These are phyloP conservation scores for Tetradesmus obliquus DNA, from an alignment of 139 green algal genomes.

Conservation along the genomic window DNA sequence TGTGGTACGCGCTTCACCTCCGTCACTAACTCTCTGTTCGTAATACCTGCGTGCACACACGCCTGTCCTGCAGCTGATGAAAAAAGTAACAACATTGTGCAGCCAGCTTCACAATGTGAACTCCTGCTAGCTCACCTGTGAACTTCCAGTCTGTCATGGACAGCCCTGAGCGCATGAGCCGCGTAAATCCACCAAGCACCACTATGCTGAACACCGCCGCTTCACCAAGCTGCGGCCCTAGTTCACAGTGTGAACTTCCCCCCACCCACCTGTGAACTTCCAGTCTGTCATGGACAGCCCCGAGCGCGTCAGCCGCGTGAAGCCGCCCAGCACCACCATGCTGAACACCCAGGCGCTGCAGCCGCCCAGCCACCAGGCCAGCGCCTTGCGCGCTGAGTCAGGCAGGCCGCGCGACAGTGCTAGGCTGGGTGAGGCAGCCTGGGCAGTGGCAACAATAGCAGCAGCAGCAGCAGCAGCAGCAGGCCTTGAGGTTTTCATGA, in stretches of 20 bases:
- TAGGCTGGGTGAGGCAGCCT: conserved; percentile 2
- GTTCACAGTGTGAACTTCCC: background rate
- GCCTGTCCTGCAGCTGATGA: no score
- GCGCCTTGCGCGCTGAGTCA: conserved; percentile 45
- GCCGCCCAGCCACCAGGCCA: conserved; percentile 87
- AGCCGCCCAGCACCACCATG: conserved; percentile 97
- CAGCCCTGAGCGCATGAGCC: conserved; percentile 95
- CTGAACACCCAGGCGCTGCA: conserved; percentile 92
- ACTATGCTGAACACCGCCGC: conserved; percentile 92
- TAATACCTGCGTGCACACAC: no score
- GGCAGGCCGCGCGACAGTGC: conserved; percentile 45
- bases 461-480: background rate
- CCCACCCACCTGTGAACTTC: conserved; percentile 94
- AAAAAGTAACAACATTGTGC: no score
- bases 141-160: conserved; percentile 99
- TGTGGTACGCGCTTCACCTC: no score
- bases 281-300: conserved; percentile 99
- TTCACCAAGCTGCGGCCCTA: no score
- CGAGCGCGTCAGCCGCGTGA: conserved; percentile 95
- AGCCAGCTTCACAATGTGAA: no score
- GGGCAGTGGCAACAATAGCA: background rate
- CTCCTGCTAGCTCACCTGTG: conserved; percentile 69
- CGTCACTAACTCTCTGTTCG: no score
- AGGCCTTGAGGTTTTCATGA: background rate
- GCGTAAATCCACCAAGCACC: conserved; percentile 94